Evolutionary conservation across 495 filamentous ascomycete genomes (phyloP).

Genomic region (Apiosordaria backusii): DNA sequence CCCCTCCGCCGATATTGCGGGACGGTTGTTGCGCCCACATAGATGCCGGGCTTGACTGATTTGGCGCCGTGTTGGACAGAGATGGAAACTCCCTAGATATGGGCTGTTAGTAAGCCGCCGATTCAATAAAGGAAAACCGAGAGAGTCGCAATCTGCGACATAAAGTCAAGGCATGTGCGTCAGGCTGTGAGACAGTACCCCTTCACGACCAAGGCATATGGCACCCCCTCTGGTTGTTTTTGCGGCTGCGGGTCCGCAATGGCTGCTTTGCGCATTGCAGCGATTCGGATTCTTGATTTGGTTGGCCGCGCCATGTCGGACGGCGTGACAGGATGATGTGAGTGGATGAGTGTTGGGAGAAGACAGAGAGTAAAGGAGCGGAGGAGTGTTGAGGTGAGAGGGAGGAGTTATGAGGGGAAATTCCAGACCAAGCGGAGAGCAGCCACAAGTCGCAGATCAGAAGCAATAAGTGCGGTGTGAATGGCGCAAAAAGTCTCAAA

Average conservation of each 20-base stretch:
- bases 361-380: neutral
- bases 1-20: constrained; percentile 49
- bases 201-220: constrained; percentile 32
- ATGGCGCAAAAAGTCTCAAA: neutral
- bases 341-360: neutral
- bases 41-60: constrained; percentile 41
- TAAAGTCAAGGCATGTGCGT: neutral
- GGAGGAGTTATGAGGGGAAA: neutral
- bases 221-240: constrained; percentile 18
- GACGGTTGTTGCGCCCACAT: constrained; percentile 60
- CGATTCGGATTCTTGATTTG: constrained; percentile 15
- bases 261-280: constrained; percentile 6
- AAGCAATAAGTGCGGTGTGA: neutral
- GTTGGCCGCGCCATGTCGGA: constrained; percentile 9
- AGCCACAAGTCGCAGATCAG: neutral
- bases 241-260: constrained; percentile 11
- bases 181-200: constrained; percentile 21
- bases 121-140: neutral
- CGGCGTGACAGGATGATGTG: neutral
- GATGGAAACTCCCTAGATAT: constrained; percentile 74
- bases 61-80: constrained; percentile 63
- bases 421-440: neutral
- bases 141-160: neutral
- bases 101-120: constrained; percentile 16
- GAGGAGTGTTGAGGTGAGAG: neutral